A percentile compares a stretch with the other conserved stretches of the same genome.
Conservation (phyloP, 495 filamentous ascomycete species). For the Daldinia grandis region DNA sequence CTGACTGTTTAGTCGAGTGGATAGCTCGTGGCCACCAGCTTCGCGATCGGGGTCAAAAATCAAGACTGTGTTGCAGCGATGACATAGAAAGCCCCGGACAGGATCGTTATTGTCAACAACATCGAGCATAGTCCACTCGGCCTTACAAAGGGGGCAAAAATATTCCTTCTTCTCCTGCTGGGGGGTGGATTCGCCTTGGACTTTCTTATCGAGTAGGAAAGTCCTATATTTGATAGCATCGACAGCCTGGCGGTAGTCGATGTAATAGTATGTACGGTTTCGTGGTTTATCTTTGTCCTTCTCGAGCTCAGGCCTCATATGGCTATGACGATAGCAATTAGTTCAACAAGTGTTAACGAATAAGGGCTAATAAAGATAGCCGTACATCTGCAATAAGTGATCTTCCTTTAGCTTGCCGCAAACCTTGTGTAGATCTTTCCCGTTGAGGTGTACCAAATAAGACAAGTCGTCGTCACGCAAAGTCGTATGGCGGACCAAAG, state of each 20-base stretch:
- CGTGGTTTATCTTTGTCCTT: slow-evolving; percentile 83
- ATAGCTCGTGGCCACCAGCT: slow-evolving; percentile 82
- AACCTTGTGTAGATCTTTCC: slow-evolving; percentile 87
- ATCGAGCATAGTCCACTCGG: slow-evolving; percentile 86
- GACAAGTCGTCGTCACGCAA: slow-evolving; percentile 89
- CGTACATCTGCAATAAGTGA: slow-evolving; percentile 82
- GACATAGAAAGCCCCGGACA: slow-evolving; percentile 78
- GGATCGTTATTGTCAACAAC: slow-evolving; percentile 74
- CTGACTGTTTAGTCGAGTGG: slow-evolving; percentile 85
- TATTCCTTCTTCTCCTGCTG: slow-evolving; percentile 90
- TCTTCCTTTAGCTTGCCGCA: slow-evolving; percentile 85
- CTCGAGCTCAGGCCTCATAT: slow-evolving; percentile 78
- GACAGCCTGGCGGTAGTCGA: slow-evolving; percentile 92
- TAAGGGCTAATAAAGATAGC: slow-evolving; percentile 17
- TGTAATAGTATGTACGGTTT: slow-evolving; percentile 92
- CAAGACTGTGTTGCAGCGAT: slow-evolving; percentile 77
- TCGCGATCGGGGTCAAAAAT: slow-evolving; percentile 71
- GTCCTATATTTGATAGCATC: slow-evolving; percentile 97
- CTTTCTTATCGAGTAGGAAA: slow-evolving; percentile 80
- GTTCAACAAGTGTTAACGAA: slow-evolving; percentile 11
- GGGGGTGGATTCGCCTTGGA: slow-evolving; percentile 81
- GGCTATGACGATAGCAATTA: slow-evolving; percentile 56
- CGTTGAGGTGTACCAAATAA: slow-evolving; percentile 82
- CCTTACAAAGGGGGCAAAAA: slow-evolving; percentile 78
- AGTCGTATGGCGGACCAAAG: slow-evolving; percentile 88